Base-by-base conservation (phyloP, 75 land plant genomes). In the Pseudotsuga menziesii region DNA sequence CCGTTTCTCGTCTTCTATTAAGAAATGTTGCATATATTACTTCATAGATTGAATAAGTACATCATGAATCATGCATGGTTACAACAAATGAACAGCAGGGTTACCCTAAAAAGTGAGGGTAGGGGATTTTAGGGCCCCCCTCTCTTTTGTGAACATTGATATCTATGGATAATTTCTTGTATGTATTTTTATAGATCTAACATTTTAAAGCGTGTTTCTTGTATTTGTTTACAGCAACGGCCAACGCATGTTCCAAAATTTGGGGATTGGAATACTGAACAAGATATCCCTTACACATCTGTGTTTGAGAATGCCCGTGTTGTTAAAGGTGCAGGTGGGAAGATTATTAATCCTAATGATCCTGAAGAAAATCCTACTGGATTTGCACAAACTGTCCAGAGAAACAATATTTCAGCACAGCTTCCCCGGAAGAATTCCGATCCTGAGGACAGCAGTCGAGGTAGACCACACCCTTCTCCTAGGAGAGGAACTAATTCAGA, bases 191-290 rank as follows among this genome's bases (percentile, higher is more conserved):
- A 48, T 48, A 48, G 9, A 48, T 48, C 41, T 48, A 8, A 48
- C 11, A 8, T 44, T 44, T 44, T 44, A 44, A 7, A 1, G 8
- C 0, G 48, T 44, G 7, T 44, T 44, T 44, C 48, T 44, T 44
- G 48, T 44, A 44, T 59, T 59, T 59, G 73, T 72, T 72, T 44
- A 9, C 75, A 73, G 75, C 75, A 73, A 26, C 75, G 57, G 5
- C 75, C 75, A 55, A 25, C 75, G 14, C 90, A 86, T 80, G 95
- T 92, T 71, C 95, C 95, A 26, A 58, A 82, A 66, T 92, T 92
- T 81, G 95, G 95, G 8, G 85, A 82, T 74, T 92, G 91, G 91
- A 88, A 91, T n/a, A 73, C 78, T 56, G 88, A 85, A 32, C 89
- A 80, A 22, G 75, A 84, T 70, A 79, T 80, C 16, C 91, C 89